Conservation (phyloP, 768 basidiomycete genomes). For the Bullera alba region DNA sequence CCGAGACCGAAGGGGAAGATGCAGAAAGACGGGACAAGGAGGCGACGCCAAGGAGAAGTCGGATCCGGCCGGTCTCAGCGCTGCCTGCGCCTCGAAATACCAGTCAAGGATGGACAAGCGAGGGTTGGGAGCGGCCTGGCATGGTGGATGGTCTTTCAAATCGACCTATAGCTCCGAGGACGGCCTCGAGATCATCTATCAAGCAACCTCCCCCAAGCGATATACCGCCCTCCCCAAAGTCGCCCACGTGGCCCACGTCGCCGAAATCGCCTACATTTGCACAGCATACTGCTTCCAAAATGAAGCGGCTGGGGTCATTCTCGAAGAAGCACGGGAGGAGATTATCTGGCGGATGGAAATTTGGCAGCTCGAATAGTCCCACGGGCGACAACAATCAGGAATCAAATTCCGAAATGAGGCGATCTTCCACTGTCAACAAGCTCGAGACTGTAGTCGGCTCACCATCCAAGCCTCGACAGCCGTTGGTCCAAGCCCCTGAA, state of each 20-base stretch:
- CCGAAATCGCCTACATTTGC: neutral
- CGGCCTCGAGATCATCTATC: neutral
- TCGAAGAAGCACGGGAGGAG: constrained; percentile 40
- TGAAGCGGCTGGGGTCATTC: constrained; percentile 28
- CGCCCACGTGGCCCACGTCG: too few relatives aligned
- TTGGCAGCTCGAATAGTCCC: too few relatives aligned
- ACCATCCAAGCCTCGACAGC: constrained; percentile 23
- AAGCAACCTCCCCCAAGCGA: neutral
- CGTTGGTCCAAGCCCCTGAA: neutral
- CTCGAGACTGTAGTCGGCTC: constrained; percentile 30
- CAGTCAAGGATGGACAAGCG: constrained; percentile 3
- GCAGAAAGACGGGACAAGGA: constrained; percentile 5
- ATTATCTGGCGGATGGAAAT: constrained; percentile 42
- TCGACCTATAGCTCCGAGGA: neutral
- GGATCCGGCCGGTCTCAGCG: constrained; percentile 26
- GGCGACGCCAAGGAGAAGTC: constrained; percentile 15
- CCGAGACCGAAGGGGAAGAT: constrained; percentile 21
- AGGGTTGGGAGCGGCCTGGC: constrained; percentile 11
- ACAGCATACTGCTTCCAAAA: constrained; percentile 8
- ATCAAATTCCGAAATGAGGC: neutral
- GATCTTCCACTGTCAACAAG: neutral
- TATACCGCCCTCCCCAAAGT: too few relatives aligned
- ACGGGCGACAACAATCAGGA: constrained; percentile 13
- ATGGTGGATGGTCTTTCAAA: neutral
- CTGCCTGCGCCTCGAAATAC: constrained; percentile 13